Evolutionary conservation across 768 basidiomycete species (phyloP), one percentile per base, ranked within the genome.

Genomic region (button mushroom (Agaricus bisporus)): DNA sequence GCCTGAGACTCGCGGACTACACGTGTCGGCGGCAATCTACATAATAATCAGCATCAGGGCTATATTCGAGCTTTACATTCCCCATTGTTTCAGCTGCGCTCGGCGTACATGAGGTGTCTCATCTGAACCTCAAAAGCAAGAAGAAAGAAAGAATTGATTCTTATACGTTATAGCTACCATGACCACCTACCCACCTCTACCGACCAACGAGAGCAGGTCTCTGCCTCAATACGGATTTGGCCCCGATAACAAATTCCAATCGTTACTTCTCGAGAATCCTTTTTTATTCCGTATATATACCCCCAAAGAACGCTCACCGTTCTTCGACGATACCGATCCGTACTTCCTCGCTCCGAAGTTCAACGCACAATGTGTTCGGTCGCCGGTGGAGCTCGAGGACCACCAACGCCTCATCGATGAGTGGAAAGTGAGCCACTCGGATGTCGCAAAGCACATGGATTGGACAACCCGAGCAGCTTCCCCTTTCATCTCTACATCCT

Each of bases 211-310:
- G 47, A 60, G 64, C 49, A 45, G 56, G 36, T 59, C 68, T 36
- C 74, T 88, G 45, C 86, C 88, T 49, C 88, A 88, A 66, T 84
- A 85, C 61, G 87, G 88, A 49, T 89, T 88, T 63, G 78, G 82
- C 41, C 63, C 78, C 41, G 80, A 85, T 58, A 68, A 77, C 63
- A 72, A 80, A 41, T 90, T 90, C 63, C 76, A 79, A 49, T 70
- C 68, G 35, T 78, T 91, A 41, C 68, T 84, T 58, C 70, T 76
- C 49, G 72, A 76, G 50, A 90, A 89, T 64, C 81, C 78, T 32
- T 89, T 88, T 68, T 76, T 91, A 60, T 91, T 86, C 72, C 86
- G 88, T 41, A 81, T 91, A 12, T 83, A 90, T 64, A 88, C 87
- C 35, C 88, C 88, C 26, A 86, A 82, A 63, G 74, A 77, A 52